Percentiles rank a stretch among this genome's conserved stretches.
Evolutionary conservation across 371 early-diverging fungal genomes (phyloP).

Genomic region (Batkoa obscura): DNA sequence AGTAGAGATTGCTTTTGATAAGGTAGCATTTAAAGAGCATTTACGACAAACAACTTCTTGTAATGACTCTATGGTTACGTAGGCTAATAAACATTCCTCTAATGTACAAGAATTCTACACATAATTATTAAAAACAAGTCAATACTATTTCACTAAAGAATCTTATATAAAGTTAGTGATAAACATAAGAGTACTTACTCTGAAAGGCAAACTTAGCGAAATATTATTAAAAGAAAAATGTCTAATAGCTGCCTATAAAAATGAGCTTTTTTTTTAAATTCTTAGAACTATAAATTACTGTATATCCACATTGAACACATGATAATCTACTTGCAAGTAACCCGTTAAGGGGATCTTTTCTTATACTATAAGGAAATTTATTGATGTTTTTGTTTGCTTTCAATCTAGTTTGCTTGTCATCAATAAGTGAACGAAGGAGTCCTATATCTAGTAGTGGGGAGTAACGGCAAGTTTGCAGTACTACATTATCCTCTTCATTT

Average conservation of each 20-base stretch:
- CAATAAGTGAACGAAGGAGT: slow-evolving; percentile 9
- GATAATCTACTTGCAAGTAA: slow-evolving; percentile 52
- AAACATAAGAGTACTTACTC: slow-evolving; percentile 12
- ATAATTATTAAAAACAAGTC: not conserved
- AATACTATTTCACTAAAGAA: too few species aligned
- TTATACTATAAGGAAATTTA: not conserved
- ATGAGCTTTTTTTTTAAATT: not conserved
- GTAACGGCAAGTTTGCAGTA: slow-evolving; percentile 9
- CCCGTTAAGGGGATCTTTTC: slow-evolving; percentile 48
- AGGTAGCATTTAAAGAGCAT: slow-evolving; percentile 42
- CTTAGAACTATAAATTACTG: slow-evolving; percentile 15
- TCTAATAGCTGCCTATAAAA: slow-evolving; percentile 42
- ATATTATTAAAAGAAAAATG: slow-evolving; percentile 69
- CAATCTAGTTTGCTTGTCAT: not conserved
- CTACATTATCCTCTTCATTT: slow-evolving; percentile 36
- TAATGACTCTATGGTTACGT: slow-evolving; percentile 47
- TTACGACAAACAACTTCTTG: slow-evolving; percentile 54
- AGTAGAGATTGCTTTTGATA: too few species aligned
- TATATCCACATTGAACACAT: slow-evolving; percentile 60
- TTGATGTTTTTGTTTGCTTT: not conserved
- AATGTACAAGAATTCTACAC: slow-evolving; percentile 28
- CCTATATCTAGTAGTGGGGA: slow-evolving; percentile 10
- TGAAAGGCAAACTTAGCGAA: slow-evolving; percentile 48
- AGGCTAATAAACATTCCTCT: slow-evolving; percentile 40
- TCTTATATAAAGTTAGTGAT: too few species aligned